A percentile compares a stretch with the other conserved stretches of the same genome.
These are phyloP conservation scores for Talaromyces marneffei DNA, from an alignment of 2,329 filamentous ascomycete species.

Conservation along the genomic window DNA sequence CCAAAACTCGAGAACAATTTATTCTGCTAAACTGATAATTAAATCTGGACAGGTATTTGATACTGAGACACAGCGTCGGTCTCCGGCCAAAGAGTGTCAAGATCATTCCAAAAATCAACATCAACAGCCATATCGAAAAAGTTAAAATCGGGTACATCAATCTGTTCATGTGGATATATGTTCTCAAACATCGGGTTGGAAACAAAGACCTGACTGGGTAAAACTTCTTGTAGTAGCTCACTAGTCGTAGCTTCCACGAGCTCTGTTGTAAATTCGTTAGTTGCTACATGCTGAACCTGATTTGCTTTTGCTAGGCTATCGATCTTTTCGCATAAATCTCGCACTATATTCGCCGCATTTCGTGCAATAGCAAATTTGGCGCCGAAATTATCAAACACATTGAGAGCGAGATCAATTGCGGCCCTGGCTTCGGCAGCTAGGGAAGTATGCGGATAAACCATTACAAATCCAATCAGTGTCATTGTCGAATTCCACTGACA, in stretches of 20 bases:
- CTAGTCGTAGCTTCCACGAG: neutral
- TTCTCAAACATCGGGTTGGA: neutral
- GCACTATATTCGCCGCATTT: constrained; percentile 24
- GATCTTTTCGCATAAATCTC: constrained; percentile 14
- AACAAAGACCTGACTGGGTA: neutral
- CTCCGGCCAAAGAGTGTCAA: constrained; percentile 13
- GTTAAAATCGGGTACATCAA: constrained; percentile 1
- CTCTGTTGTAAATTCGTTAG: neutral
- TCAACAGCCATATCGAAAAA: constrained; percentile 17
- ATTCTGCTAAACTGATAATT: neutral
- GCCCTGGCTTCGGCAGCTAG: constrained; percentile 14
- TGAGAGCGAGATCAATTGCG: constrained; percentile 36
- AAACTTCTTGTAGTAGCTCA: neutral
- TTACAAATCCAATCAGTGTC: constrained; percentile 30
- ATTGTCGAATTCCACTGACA: constrained; percentile 30
- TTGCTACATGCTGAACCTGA: neutral
- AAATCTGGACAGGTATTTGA: neutral
- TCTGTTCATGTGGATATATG: neutral
- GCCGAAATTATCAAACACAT: constrained; percentile 32
- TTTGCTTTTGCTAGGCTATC: constrained; percentile 10
- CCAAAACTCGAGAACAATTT: neutral
- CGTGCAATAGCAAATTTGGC: constrained; percentile 35
- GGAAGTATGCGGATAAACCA: constrained; percentile 23
- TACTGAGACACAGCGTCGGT: constrained; percentile 8
- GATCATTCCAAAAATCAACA: constrained; percentile 17